Evolutionary conservation across 1,139 yeast genomes (phyloP), one percentile per base, ranked within the genome.

Genomic region (Geotrichum candidum): DNA sequence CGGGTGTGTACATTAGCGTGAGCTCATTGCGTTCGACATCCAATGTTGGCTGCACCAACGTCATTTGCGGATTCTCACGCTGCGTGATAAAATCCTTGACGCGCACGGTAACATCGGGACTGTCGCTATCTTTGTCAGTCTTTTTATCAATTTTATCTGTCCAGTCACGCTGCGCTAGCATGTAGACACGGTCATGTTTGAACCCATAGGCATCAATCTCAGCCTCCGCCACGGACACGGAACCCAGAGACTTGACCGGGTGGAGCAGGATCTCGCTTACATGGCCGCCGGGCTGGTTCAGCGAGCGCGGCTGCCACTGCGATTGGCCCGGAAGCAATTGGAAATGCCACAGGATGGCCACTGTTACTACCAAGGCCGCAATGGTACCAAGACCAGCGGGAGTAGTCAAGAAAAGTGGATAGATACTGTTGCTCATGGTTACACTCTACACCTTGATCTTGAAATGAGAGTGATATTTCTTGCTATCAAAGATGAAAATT

Each of bases 161-260:
- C 25, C 50, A 23, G 41, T 72, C 69, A 1, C 71, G 70, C 53
- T 70, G 68, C 0, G 76, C 77, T 38, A 79, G 65, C 75, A 77
- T 74, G 65, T 71, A 79, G 64, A 74, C 74, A 23, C 83, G 70
- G 65, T 80, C 83, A 59, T 77, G 68, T 66, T 73, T 74, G 62
- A 80, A 71, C 1, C 83, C 83, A 64, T 70, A 67, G 57, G 70
- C 71, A 62, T 73, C 76, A 31, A 80, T 65, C 38, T 70, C 72
- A 72, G 78, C 74, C 54, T 71, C 68, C 1, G 70, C 61, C 15
- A 77, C 73, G n/a, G 67, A 66, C 29, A 79, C 62, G 11, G 78
- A 79, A 0, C 74, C 68, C 11, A 75, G 73, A 0, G 81, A 76
- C 64, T 80, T 80, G 62, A 80, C 73, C 0, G 83, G 83, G 62